These are phyloP conservation scores for Yamagishiella unicocca DNA, from an alignment of 139 green algal species.

Conservation along the genomic window DNA sequence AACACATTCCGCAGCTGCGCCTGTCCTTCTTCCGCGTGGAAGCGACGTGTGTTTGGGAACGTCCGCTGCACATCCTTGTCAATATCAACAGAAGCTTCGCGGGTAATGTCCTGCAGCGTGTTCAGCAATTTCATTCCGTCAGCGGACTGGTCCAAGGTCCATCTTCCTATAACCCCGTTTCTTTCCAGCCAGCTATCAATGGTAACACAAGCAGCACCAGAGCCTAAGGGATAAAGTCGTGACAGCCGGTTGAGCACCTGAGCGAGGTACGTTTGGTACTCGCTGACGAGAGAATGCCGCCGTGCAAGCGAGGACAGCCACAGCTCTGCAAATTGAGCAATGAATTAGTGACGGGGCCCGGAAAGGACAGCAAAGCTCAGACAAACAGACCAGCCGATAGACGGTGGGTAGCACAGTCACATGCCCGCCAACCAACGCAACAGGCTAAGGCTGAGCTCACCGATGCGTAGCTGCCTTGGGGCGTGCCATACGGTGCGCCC, in stretches of 20 bases:
- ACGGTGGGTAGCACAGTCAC: background rate
- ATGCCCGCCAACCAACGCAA: slow-evolving; percentile 27
- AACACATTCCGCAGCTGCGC: slow-evolving; percentile 73
- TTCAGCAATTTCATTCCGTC: background rate
- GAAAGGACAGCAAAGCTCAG: too few relatives aligned
- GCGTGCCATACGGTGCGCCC: slow-evolving; percentile 52
- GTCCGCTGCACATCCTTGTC: slow-evolving; percentile 86
- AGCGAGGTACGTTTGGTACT: slow-evolving; percentile 28
- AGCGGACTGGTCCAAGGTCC: background rate
- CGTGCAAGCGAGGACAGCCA: slow-evolving; percentile 66
- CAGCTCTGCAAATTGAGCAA: too few relatives aligned
- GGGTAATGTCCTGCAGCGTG: slow-evolving; percentile 29
- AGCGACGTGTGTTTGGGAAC: slow-evolving; percentile 68
- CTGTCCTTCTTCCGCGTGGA: slow-evolving; percentile 63
- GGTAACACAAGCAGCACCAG: too few relatives aligned
- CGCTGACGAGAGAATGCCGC: slow-evolving; percentile 27
- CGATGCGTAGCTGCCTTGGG: slow-evolving; percentile 5
- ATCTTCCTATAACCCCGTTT: background rate
- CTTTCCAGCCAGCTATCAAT: background rate
- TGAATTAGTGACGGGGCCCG: too few relatives aligned
- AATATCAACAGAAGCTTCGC: slow-evolving; percentile 74
- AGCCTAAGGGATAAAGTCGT: background rate
- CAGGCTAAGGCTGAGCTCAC: background rate
- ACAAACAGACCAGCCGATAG: too few relatives aligned
- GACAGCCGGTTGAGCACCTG: too few relatives aligned